Evolutionary conservation across 1,284 basidiomycete genomes (phyloP), one percentile per base, ranked within the genome.

Genomic region (Leccinum griseonigrum): DNA sequence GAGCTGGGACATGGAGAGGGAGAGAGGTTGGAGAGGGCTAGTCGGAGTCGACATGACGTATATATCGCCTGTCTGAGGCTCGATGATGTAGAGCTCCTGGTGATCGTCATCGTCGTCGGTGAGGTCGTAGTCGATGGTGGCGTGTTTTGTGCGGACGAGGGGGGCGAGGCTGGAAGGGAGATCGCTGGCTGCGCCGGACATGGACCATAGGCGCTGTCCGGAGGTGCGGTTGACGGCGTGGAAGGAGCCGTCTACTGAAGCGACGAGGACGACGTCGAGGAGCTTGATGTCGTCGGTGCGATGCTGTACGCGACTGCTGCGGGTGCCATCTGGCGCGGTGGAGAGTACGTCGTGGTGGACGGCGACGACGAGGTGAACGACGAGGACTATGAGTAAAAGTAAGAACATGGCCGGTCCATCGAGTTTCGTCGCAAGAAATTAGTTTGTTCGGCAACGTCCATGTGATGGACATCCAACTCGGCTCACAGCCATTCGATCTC

Each of bases 221-320:
- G 88, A 88, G 0, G 87, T 85, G 61, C 95, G 81, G 71, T 94
- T 92, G 63, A 97, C 78, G 0, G 92, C 94, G 77, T 95, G 92
- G 54, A 97, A 87, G 63, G 88, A 90, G 28, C 94, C 95, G 74
- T 97, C 95, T n/a, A 96, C 85, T 8, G 92, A 92, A 3, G 94
- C 91, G 13, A 94, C 84, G 11, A 97, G 82, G 54, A 94, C 87
- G 52, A 92, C 83, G 70, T 94, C 89, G 64, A 92, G 75, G 4
- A 94, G 78, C 34, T 87, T 81, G 16, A 87, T 76, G 62, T 86
- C 60, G 58, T 68, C 61, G 14, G 26, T 11, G 22, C 55, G 58
- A 8, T 59, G 34, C 14, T 50, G 65, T 56, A 58, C 16, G 60
- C 59, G 60, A 3, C n/a, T 43, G 34, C 54, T 43, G 38, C 54